These are phyloP conservation scores for Microbotryomycetes sp. DNA, from an alignment of 1,284 basidiomycete genomes.

Conservation along the genomic window DNA sequence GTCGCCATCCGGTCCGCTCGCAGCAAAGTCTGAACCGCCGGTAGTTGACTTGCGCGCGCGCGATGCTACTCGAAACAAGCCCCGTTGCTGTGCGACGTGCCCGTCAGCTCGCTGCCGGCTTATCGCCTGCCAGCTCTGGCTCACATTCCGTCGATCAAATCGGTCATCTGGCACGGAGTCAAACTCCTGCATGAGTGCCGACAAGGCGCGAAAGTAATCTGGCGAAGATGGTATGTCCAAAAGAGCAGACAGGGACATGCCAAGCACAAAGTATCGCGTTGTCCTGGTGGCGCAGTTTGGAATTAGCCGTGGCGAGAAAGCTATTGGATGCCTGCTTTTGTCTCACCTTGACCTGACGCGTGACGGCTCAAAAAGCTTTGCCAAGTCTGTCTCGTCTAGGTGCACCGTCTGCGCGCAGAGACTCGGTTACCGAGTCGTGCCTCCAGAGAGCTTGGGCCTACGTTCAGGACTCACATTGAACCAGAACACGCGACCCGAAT, in stretches of 20 bases:
- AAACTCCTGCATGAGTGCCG: constrained; percentile 64
- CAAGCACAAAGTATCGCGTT: constrained; percentile 67
- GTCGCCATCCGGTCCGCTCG: constrained; percentile 53
- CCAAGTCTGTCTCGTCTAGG: constrained; percentile 62
- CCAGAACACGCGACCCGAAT: constrained; percentile 72
- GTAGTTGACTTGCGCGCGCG: constrained; percentile 48
- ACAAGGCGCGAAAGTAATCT: constrained; percentile 64
- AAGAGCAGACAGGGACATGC: constrained; percentile 66
- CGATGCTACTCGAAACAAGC: constrained; percentile 50
- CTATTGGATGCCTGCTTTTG: not conserved
- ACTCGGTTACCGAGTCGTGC: not conserved
- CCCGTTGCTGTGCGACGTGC: constrained; percentile 17
- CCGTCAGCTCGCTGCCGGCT: not conserved
- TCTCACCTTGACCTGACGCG: constrained; percentile 68
- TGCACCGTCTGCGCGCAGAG: constrained; percentile 52
- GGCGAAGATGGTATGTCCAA: constrained; percentile 68
- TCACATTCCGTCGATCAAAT: constrained; percentile 65
- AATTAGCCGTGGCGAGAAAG: not conserved
- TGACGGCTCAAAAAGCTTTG: constrained; percentile 60
- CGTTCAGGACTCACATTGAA: constrained; percentile 59
- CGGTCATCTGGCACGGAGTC: constrained; percentile 69
- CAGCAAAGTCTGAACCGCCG: constrained; percentile 54
- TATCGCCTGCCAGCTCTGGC: constrained; percentile 25
- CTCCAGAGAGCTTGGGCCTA: not conserved
- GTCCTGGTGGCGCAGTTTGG: constrained; percentile 48